Percentiles rank a stretch among this genome's conserved stretches.
Conservation (phyloP, 768 basidiomycete genomes). For the Harrya chromipes region DNA sequence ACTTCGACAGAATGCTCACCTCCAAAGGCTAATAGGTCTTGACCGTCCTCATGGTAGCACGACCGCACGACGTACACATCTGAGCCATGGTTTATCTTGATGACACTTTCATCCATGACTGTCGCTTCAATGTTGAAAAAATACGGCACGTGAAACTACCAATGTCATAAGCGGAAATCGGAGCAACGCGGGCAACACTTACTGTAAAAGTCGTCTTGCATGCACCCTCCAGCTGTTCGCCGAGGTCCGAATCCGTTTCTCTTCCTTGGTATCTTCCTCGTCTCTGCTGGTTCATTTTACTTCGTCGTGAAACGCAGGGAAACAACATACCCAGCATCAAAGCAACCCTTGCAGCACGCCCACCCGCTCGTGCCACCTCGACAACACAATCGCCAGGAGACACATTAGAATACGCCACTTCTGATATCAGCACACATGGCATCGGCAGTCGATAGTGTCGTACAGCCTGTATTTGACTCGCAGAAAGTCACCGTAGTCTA, state of each 20-base stretch:
- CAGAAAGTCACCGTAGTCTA: slow-evolving; percentile 84
- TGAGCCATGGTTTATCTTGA: slow-evolving; percentile 57
- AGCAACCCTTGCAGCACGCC: slow-evolving; percentile 57
- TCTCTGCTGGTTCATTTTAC: slow-evolving; percentile 59
- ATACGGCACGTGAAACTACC: too few species aligned
- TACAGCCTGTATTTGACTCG: slow-evolving; percentile 51
- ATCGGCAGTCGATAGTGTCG: slow-evolving; percentile 6
- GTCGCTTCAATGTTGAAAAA: background rate
- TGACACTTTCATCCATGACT: slow-evolving; percentile 44
- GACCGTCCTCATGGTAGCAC: slow-evolving; percentile 58
- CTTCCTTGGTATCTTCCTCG: slow-evolving; percentile 52
- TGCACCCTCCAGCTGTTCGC: slow-evolving; percentile 20
- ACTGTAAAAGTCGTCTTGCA: slow-evolving; percentile 4
- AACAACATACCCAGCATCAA: slow-evolving; percentile 55
- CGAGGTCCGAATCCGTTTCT: slow-evolving; percentile 60
- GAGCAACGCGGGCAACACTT: too few species aligned
- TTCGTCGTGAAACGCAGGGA: slow-evolving; percentile 55
- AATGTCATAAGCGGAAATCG: too few species aligned
- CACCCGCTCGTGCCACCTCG: slow-evolving; percentile 65
- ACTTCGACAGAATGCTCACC: slow-evolving; percentile 72
- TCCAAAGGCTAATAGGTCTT: slow-evolving; percentile 70
- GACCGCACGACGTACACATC: slow-evolving; percentile 61
- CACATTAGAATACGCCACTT: slow-evolving; percentile 6
- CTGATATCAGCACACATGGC: slow-evolving; percentile 13
- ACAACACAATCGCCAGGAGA: slow-evolving; percentile 32